Percentiles rank a stretch among this genome's conserved stretches.
Evolutionary conservation across 495 filamentous ascomycete genomes (phyloP).

Genomic region (Xylaria curta): DNA sequence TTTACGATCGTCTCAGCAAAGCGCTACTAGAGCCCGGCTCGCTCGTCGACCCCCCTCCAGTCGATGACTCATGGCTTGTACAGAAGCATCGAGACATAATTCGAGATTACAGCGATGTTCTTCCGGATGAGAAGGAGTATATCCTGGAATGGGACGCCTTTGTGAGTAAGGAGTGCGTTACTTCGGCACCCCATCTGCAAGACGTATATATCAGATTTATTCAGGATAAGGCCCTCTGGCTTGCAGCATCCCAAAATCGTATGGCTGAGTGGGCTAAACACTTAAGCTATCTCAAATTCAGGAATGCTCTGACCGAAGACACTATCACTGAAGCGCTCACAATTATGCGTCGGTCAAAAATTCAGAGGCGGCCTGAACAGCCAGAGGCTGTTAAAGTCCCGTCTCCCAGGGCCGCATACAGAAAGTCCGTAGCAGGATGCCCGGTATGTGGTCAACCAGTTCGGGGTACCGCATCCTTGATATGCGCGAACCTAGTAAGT

Average conservation of each 20-base stretch:
- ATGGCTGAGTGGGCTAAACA: slow-evolving; percentile 55
- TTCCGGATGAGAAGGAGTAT: slow-evolving; percentile 58
- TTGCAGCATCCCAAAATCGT: slow-evolving; percentile 45
- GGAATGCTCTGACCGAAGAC: slow-evolving; percentile 45
- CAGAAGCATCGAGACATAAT: slow-evolving; percentile 60
- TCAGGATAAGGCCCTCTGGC: slow-evolving; percentile 50
- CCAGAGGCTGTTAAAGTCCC: slow-evolving; percentile 31
- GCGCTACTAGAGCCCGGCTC: slow-evolving; percentile 52
- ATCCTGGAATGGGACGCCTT: slow-evolving; percentile 59
- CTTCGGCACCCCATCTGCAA: slow-evolving; percentile 53
- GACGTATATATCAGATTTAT: slow-evolving; percentile 53
- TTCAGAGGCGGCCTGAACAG: slow-evolving; percentile 32
- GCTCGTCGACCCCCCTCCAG: slow-evolving; percentile 46
- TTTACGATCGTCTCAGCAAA: slow-evolving; percentile 59
- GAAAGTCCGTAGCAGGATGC: slow-evolving; percentile 47
- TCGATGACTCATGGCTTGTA: slow-evolving; percentile 57
- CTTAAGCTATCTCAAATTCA: slow-evolving; percentile 50
- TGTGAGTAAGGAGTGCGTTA: slow-evolving; percentile 52
- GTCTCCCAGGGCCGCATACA: slow-evolving; percentile 36
- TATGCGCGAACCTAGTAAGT: slow-evolving; percentile 54
- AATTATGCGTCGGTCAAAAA: slow-evolving; percentile 46
- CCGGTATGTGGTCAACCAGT: slow-evolving; percentile 47
- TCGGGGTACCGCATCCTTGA: slow-evolving; percentile 43
- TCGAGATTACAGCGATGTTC: slow-evolving; percentile 57
- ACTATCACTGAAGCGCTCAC: slow-evolving; percentile 44